Base-by-base conservation (phyloP, 345 rosid genomes). In the Citrus reticulata region DNA sequence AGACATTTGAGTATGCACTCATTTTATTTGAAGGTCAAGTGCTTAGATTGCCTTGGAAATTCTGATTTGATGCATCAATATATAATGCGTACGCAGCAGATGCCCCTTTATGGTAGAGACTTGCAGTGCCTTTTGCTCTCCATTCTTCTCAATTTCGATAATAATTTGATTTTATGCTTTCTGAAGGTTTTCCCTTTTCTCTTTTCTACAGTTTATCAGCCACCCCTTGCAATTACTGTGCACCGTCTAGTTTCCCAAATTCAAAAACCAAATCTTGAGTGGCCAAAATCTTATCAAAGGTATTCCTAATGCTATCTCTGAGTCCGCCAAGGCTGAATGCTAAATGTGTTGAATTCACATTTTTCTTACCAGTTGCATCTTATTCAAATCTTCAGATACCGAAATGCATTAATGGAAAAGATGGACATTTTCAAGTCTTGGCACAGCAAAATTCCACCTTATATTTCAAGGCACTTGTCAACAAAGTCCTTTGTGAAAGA, bases 241-340 rank as follows among this genome's bases (percentile, higher is more conserved):
- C 98, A 96, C 78, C 85, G 77, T 69, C 83, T 80, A 35, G 92
- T 96, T 35, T 90, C 97, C 74, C 97, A 94, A 85, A 89, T 91
- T 86, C 97, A 90, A 74, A 94, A 81, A 82, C 94, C 95, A 81
- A 87, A 83, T 70, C 89, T 96, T 73, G 93, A 94, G 83, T 96
- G 99, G 97, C 99, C 99, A 74, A 93, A 93, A 85, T 91, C 97
- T 51, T 85, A 87, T 82, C 90, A 90, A 65, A 91, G 98, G 99
- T 96, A 79, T 68, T 55, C 76, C 54, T 51, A 60, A 69, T 68
- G 76, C 72, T 74, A 79, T 76, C 72, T 80, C 30, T 11, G n/a
- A 42, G 54, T 82, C 30, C 62, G 40, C 9, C 55, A 75, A 22
- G 19, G 68, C 39, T 39, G 37, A 65, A 37, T 68, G 67, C 72